Conservation (phyloP, 164 flowering plant species). For the Aristolochia californica region DNA sequence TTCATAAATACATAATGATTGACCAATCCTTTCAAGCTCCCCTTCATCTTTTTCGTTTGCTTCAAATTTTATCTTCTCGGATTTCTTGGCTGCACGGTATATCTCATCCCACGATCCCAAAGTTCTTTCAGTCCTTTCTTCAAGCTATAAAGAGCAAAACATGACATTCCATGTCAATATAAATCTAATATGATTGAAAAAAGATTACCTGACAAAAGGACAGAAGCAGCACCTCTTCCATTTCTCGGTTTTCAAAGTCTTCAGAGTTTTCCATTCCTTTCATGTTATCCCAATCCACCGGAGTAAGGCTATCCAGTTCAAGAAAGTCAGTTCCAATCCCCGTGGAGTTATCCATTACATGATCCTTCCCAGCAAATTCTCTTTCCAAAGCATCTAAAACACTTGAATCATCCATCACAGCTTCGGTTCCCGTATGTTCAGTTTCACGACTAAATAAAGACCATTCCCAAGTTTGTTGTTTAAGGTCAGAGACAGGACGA, state of each 20-base stretch:
- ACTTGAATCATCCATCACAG: conserved; percentile 21
- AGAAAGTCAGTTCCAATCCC: conserved; percentile 22
- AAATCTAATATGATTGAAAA: not conserved
- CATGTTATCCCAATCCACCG: conserved; percentile 57
- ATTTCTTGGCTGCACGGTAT: conserved; percentile 72
- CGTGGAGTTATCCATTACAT: conserved; percentile 15
- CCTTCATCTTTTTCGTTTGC: conserved; percentile 94
- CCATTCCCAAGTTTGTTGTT: conserved; percentile 72
- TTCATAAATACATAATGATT: conserved; percentile 84
- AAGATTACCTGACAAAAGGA: not conserved
- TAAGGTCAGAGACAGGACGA: conserved; percentile 34
- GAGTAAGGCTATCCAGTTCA: conserved; percentile 34
- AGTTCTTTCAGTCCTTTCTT: conserved; percentile 67
- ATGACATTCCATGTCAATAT: conserved; percentile 12
- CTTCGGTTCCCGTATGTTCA: conserved; percentile 15
- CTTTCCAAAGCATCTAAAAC: conserved; percentile 56
- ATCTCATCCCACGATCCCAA: conserved; percentile 74
- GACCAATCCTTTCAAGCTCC: conserved; percentile 95
- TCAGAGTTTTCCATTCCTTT: conserved; percentile 51
- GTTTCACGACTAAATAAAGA: conserved; percentile 34
- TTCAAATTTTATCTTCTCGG: conserved; percentile 75
- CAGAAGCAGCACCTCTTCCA: conserved; percentile 50
- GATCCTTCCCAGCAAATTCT: conserved; percentile 18
- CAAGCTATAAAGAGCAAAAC: conserved; percentile 43
- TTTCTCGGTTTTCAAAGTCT: conserved; percentile 68